phyloP scores from a whole-genome alignment of 2,329 filamentous ascomycete genomes.

The Diaporthe sp. region DNA sequence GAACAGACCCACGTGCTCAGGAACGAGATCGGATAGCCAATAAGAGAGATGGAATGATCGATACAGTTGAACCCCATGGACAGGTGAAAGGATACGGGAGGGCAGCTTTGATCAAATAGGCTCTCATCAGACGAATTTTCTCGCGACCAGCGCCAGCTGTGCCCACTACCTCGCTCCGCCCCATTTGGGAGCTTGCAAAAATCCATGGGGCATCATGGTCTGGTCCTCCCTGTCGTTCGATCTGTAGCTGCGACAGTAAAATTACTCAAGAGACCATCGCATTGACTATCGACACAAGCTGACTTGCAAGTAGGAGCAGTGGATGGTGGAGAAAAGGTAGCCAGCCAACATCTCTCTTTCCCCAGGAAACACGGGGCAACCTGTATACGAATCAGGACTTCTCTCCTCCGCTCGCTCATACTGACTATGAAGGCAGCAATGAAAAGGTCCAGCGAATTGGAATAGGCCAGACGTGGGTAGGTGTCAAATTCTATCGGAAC shows the following conservation, averaged over 20 bases:
- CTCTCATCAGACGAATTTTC: not conserved
- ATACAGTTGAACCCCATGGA: no score
- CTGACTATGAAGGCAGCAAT: not conserved
- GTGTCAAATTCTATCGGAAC: not conserved
- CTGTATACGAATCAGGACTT: no score
- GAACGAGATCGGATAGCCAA: not conserved
- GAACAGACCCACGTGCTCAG: no score
- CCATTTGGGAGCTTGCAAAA: not conserved
- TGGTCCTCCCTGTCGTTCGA: not conserved
- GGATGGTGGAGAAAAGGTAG: no score
- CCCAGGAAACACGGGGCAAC: no score
- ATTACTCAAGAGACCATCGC: not conserved
- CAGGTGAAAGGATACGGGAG: no score
- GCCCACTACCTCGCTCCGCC: not conserved
- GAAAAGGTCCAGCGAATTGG: not conserved
- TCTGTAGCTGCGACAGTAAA: not conserved
- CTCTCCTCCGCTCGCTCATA: not conserved
- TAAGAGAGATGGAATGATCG: not conserved
- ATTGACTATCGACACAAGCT: not conserved
- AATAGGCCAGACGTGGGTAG: not conserved
- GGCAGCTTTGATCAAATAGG: not conserved
- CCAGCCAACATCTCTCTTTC: no score
- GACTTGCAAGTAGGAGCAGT: no score
- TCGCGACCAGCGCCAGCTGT: not conserved
- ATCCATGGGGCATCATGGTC: not conserved